Percentiles rank a stretch among this genome's conserved stretches.
Evolutionary conservation across 2,329 filamentous ascomycete genomes (phyloP).

Genomic region (Trematosphaeria pertusa): DNA sequence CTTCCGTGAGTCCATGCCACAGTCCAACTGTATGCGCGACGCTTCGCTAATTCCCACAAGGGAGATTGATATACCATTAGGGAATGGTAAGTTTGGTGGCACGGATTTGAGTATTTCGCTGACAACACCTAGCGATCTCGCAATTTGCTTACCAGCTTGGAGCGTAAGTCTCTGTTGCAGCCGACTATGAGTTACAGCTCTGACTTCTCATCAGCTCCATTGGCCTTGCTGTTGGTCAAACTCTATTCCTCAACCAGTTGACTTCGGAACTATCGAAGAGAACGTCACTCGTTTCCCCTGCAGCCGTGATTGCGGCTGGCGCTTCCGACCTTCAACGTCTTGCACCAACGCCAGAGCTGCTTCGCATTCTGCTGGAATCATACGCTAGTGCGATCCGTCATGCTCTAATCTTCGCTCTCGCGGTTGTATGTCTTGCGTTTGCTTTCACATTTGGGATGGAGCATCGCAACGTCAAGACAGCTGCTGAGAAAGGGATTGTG

Average conservation of each 20-base stretch:
- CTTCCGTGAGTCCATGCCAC: background rate
- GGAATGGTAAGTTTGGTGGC: background rate
- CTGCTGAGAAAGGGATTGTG: background rate
- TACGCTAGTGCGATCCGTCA: constrained; percentile 1
- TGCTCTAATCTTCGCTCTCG: constrained; percentile 4
- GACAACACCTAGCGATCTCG: background rate
- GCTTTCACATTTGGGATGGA: constrained; percentile 8
- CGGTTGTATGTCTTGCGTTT: constrained; percentile 1
- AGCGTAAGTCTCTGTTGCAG: too few species aligned
- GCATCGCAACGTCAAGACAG: constrained; percentile 9
- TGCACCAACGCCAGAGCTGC: background rate
- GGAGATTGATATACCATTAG: too few species aligned
- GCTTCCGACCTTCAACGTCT: background rate
- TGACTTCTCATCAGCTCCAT: constrained; percentile 1
- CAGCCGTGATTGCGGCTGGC: constrained; percentile 3
- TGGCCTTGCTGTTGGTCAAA: constrained; percentile 5
- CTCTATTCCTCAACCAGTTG: constrained; percentile 7
- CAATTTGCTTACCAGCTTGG: constrained; percentile 1
- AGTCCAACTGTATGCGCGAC: too few species aligned
- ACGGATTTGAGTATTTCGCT: too few species aligned
- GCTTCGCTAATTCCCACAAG: too few species aligned
- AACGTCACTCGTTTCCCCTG: background rate
- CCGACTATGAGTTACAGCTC: too few species aligned
- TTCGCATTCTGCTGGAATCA: background rate
- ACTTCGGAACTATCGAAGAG: background rate